Percentiles rank a stretch among this genome's conserved stretches.
Evolutionary conservation across 129 eudicot species (phyloP).

Genomic region (Solidago caesia): DNA sequence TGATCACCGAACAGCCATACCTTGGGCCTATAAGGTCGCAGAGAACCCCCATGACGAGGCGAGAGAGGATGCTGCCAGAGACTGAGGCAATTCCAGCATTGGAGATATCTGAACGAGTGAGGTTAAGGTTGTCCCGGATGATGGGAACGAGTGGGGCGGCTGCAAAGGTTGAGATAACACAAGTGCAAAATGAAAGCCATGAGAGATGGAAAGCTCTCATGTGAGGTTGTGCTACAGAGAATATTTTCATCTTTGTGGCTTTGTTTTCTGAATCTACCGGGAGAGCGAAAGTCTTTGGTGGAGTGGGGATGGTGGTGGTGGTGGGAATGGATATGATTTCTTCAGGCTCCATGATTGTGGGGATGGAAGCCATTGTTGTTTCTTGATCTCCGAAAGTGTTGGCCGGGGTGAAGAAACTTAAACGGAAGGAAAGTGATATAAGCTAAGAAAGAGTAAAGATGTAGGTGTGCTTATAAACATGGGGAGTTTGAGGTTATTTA

Average conservation of each 20-base stretch:
- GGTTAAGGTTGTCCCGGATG: conserved; percentile 41
- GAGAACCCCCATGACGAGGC: conserved; percentile 45
- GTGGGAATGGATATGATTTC: neutral
- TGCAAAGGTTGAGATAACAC: conserved; percentile 37
- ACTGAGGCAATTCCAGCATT: conserved; percentile 47
- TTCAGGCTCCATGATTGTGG: conserved; percentile 14
- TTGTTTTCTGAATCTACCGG: conserved; percentile 37
- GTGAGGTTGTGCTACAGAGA: conserved; percentile 29
- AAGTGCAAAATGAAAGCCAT: conserved; percentile 40
- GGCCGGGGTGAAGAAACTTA: neutral
- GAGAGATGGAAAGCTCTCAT: conserved; percentile 41
- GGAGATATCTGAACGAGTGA: conserved; percentile 35
- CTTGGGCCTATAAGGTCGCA: conserved; percentile 52
- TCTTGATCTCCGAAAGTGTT: neutral
- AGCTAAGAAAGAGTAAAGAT: neutral
- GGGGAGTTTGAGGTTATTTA: neutral
- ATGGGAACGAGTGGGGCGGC: conserved; percentile 44
- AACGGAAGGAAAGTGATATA: neutral
- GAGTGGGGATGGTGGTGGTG: neutral
- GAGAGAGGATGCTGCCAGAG: conserved; percentile 46
- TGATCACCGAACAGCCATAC: neutral
- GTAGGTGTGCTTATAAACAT: conserved; percentile 9
- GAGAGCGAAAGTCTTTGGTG: conserved; percentile 3
- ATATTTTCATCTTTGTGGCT: conserved; percentile 30
- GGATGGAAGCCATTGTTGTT: neutral